Evolutionary conservation across 2,329 filamentous ascomycete genomes (phyloP), one percentile per base, ranked within the genome.

Genomic region (Chalaropsis ovoidea): DNA sequence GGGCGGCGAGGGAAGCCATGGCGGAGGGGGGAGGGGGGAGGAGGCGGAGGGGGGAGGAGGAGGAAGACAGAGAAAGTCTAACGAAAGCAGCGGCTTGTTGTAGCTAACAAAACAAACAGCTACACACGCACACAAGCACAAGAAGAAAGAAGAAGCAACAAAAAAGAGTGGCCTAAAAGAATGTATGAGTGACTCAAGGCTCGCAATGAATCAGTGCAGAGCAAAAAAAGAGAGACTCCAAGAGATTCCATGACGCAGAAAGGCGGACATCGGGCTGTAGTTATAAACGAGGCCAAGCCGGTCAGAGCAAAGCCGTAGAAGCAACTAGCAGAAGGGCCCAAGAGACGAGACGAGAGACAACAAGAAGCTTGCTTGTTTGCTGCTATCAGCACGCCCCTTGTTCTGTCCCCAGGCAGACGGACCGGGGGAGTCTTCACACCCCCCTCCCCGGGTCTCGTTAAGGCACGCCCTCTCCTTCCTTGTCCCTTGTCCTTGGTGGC

Each of bases 71-170:
- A 64, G 35, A 58, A n/a, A 39, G n/a, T 7, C 31, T 58, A 13
- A 24, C 22, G 24, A 19, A 47, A 47, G 61, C 3, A n/a, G 42
- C 45, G 4, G 43, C 45, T 52, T 49, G 63, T 47, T 13, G 35
- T 35, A 65, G 19, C 35, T 7, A 52, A 66, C 27, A 56, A 54
- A n/a, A 58, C 41, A 54, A 62, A 19, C 27, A 56, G 22, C 39
- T 8, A 15, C 24, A 65, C n/a, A 35, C 17, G 41, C 8, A 22
- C 19, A 15, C 17, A 22, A 47, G 3, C 35, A 27, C 56, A 60
- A 56, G 47, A 49, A 35, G 10, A 61, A 62, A 27, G 42, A 60
- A 45, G 56, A 66, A 66, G 27, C n/a, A n/a, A n/a, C n/a, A n/a
- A n/a, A n/a, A n/a, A n/a, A n/a, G n/a, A n/a, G n/a, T n/a, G 58